Conservation (phyloP, 208 protist species). For the Trypanosoma scelopori region DNA sequence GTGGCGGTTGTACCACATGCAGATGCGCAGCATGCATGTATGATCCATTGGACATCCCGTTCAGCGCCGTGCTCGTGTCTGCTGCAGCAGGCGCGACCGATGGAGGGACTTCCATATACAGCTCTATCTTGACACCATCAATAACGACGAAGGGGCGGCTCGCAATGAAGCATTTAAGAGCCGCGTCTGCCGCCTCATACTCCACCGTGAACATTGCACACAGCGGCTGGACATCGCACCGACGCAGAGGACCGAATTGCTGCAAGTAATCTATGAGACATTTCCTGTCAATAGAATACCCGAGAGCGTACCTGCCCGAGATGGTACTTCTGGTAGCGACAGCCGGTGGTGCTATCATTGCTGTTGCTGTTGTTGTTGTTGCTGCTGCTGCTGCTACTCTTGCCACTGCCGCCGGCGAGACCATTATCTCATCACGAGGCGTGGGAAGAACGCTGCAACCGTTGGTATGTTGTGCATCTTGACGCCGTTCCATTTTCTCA, state of each 20-base stretch:
- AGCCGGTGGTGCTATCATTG: neutral
- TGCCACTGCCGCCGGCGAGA: no score
- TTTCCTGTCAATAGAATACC: constrained; percentile 7
- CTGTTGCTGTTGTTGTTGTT: neutral
- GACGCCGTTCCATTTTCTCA: no score
- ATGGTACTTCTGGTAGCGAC: neutral
- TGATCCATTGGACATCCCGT: neutral
- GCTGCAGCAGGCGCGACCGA: constrained; percentile 15
- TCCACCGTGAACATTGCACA: constrained; percentile 13
- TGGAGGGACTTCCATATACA: constrained; percentile 36
- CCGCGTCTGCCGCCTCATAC: constrained; percentile 16
- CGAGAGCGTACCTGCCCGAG: constrained; percentile 17
- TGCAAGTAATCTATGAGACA: constrained; percentile 12
- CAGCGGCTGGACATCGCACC: constrained; percentile 7
- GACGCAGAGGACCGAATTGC: constrained; percentile 18
- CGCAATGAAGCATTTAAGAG: constrained; percentile 4
- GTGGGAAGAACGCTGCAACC: no score
- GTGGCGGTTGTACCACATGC: neutral
- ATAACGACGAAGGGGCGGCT: constrained; percentile 16
- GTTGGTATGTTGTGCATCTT: no score
- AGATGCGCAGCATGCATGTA: neutral
- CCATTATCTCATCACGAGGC: no score
- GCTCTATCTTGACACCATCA: constrained; percentile 18
- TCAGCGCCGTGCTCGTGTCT: neutral
- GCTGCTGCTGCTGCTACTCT: no score